These are phyloP conservation scores for Cladosporium sp. DNA, from an alignment of 2,329 filamentous ascomycete genomes.

Conservation along the genomic window DNA sequence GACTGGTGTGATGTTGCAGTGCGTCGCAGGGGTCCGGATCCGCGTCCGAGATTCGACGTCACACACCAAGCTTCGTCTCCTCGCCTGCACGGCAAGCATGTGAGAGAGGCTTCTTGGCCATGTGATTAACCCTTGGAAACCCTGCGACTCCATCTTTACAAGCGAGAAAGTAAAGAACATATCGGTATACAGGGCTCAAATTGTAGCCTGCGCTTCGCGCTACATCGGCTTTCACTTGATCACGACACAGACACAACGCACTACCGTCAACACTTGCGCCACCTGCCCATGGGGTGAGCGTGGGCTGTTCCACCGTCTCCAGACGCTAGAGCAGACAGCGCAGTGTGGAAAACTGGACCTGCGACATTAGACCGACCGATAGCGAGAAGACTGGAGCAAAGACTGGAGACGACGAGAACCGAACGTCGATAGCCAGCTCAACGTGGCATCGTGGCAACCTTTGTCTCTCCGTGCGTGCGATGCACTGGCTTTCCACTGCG, in stretches of 20 bases:
- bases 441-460: conserved; percentile 7
- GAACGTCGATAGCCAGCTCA: conserved; percentile 2
- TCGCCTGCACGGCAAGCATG: conserved; percentile 14
- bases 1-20: conserved; percentile 13
- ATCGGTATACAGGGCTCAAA: conserved; percentile 5
- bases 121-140: not conserved
- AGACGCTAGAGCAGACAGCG: conserved; percentile 13
- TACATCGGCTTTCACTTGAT: not conserved
- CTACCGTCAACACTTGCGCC: conserved; percentile 3
- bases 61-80: conserved; percentile 9
- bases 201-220: not conserved
- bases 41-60: conserved; percentile 10
- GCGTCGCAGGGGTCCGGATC: not conserved
- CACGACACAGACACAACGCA: not conserved
- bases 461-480: conserved; percentile 8
- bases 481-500: not conserved
- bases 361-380: conserved; percentile 17
- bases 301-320: conserved; percentile 8
- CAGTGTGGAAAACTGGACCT: conserved; percentile 13
- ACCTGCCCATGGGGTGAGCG: conserved; percentile 18
- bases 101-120: conserved; percentile 12
- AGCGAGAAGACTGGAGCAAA: conserved; percentile 18
- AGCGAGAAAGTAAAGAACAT: not conserved
- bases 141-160: not conserved
- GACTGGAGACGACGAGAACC: conserved; percentile 18